Percentiles rank a stretch among this genome's conserved stretches.
phyloP scores from a whole-genome alignment of 441 rosid species.

The Biscutella laevigata region DNA sequence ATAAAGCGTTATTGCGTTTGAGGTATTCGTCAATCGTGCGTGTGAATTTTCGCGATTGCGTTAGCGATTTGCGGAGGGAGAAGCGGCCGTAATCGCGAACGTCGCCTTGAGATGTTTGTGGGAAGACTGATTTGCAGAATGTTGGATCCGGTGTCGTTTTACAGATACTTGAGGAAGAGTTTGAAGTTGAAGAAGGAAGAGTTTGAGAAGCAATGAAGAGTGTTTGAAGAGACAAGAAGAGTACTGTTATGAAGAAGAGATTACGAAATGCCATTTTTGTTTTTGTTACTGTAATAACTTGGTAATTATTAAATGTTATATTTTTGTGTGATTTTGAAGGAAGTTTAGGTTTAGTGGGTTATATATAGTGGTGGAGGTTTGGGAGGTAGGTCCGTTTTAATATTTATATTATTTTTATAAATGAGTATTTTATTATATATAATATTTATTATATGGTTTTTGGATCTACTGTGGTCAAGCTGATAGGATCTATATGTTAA shows the following conservation, averaged over 20 bases:
- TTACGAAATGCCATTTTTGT: conserved; percentile 14
- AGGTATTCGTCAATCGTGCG: conserved; percentile 42
- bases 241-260: conserved; percentile 11
- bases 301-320: not conserved
- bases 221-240: conserved; percentile 25
- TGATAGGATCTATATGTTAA: no score
- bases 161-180: conserved; percentile 37
- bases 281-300: not conserved
- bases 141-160: conserved; percentile 54
- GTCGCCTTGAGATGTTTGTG: conserved; percentile 31
- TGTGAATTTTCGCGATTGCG: conserved; percentile 52
- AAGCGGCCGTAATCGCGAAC: conserved; percentile 45
- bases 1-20: conserved; percentile 14
- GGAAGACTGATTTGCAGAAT: conserved; percentile 55
- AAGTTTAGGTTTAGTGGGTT: conserved; percentile 11
- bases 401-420: no score
- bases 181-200: conserved; percentile 18
- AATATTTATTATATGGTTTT: no score
- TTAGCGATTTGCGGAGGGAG: conserved; percentile 49
- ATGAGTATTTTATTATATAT: no score
- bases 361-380: conserved; percentile 13
- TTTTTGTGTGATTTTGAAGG: conserved; percentile 9
- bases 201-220: conserved; percentile 18
- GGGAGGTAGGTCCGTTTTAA: conserved; percentile 12
- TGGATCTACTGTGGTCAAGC: no score